Evolutionary conservation across 2,329 filamentous ascomycete species (phyloP), one percentile per base, ranked within the genome.

Genomic region (Cladosporium sp.): DNA sequence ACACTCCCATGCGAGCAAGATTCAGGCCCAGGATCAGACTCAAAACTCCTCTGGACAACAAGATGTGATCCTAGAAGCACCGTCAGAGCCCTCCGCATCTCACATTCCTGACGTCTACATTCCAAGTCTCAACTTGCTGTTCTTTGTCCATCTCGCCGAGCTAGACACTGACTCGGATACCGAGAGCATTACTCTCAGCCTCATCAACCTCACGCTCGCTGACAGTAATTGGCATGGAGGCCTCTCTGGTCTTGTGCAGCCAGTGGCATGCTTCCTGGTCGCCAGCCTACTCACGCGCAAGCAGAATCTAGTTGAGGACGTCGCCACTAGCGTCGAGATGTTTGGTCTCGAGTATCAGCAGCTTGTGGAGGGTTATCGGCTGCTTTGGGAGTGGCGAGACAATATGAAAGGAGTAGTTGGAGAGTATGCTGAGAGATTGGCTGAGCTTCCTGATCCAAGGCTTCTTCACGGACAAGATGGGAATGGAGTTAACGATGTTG

Each of bases 201-300:
- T 66, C n/a, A 61, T 66, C 41, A 62, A 68, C 24, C 65, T 66
- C 28, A 66, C 66, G 8, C n/a, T 65, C 18, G 34, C 60, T 4
- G 49, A 63, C 8, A 34, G 11, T 8, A 55, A 63, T 18, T 63
- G 60, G 60, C 60, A 63, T 14, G 30, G 32, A 0, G 60, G 49
- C 30, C 59, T 54, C 11, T 64, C 36, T 28, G 55, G 38, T 21
- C 66, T 60, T 57, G 65, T 30, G n/a, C 57, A 66, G 24, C 67
- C 63, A 26, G 67, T 65, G 2, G 61, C 58, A 6, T 61, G 64
- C 21, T 68, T 66, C 49, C 21, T 66, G 12, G 21, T 68, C 5
- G 67, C 67, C 30, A 66, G 60, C 51, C 26, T 58, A 2, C 57
- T 68, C 36, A 67, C 67, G 2, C 38, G 57, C n/a, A 62, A n/a